Conservation (phyloP, 2,329 filamentous ascomycete species). For the Colletotrichum filicis region DNA sequence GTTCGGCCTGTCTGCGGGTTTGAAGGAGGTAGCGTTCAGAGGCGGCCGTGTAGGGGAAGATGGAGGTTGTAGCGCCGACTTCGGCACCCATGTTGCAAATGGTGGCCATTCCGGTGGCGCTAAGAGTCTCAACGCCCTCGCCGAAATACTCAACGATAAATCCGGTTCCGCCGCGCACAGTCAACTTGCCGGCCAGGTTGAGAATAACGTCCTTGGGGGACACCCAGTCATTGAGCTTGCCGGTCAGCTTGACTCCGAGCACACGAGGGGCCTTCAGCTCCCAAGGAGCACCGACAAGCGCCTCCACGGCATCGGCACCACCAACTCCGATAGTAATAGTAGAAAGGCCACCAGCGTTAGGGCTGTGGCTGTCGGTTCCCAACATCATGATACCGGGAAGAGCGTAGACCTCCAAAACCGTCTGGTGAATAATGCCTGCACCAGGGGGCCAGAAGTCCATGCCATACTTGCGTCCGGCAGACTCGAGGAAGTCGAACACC, state of each 20-base stretch:
- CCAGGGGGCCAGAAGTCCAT: conserved; percentile 97
- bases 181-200: conserved; percentile 86
- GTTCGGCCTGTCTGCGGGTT: conserved; percentile 73
- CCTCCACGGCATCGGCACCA: conserved; percentile 96
- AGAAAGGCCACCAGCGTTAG: conserved; percentile 94
- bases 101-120: conserved; percentile 93
- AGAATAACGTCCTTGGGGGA: conserved; percentile 97
- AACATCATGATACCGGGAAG: conserved; percentile 99
- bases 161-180: conserved; percentile 92
- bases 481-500: conserved; percentile 97
- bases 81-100: conserved; percentile 91
- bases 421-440: conserved; percentile 97
- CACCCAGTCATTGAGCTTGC: conserved; percentile 88
- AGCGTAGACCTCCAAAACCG: conserved; percentile 96
- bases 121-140: conserved; percentile 87
- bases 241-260: conserved; percentile 85
- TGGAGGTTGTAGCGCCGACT: conserved; percentile 93
- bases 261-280: conserved; percentile 95
- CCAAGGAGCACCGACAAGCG: conserved; percentile 95
- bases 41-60: conserved; percentile 90
- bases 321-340: conserved; percentile 97
- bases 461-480: conserved; percentile 88
- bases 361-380: conserved; percentile 96
- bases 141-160: conserved; percentile 96
- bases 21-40: conserved; percentile 88